phyloP scores from a whole-genome alignment of 768 basidiomycete species.

The Naganishia kalamii region DNA sequence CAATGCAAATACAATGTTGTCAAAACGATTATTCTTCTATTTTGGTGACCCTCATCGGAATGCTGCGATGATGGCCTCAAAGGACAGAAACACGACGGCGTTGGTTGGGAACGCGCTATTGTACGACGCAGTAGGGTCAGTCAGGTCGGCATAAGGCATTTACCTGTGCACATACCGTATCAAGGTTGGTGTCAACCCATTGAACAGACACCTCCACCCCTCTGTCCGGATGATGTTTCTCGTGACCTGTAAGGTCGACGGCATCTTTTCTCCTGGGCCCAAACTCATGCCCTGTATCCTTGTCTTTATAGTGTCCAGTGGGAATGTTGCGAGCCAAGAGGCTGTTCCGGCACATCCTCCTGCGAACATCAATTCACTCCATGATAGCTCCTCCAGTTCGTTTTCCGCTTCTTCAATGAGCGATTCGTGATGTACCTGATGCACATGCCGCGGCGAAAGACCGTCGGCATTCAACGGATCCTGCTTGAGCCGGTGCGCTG shows the following conservation, averaged over 20 bases:
- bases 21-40: not conserved
- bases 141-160: not conserved
- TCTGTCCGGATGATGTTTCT: conserved; percentile 50
- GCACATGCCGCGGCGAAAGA: conserved; percentile 18
- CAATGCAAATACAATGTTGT: conserved; percentile 9
- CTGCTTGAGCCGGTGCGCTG: not conserved
- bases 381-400: conserved; percentile 48
- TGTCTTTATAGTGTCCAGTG: conserved; percentile 84
- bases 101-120: conserved; percentile 35
- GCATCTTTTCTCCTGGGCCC: conserved; percentile 6
- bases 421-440: conserved; percentile 57
- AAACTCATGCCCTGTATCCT: conserved; percentile 58
- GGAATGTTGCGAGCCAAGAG: conserved; percentile 75
- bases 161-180: conserved; percentile 55
- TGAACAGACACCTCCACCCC: conserved; percentile 65
- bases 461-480: conserved; percentile 23
- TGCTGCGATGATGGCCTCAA: conserved; percentile 41
- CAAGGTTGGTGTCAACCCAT: conserved; percentile 71
- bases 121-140: not conserved
- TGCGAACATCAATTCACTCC: conserved; percentile 61
- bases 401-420: conserved; percentile 50
- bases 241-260: conserved; percentile 27
- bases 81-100: conserved; percentile 44
- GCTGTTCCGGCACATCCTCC: conserved; percentile 70
- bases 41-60: not conserved